phyloP scores from a whole-genome alignment of 2,329 filamentous ascomycete genomes.

The Xylaria sp. region DNA sequence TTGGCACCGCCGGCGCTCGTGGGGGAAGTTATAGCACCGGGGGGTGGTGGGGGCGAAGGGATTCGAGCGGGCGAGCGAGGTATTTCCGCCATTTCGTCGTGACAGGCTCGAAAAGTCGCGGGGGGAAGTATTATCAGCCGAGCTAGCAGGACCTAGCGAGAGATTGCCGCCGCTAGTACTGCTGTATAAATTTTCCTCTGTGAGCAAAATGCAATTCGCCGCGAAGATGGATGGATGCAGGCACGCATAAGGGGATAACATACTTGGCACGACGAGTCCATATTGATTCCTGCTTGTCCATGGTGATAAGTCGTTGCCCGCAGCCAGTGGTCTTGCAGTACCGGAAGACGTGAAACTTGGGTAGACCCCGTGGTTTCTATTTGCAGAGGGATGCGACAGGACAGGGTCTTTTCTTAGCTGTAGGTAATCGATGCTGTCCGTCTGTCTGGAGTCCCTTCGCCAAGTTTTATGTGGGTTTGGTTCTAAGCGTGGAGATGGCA shows the following conservation, averaged over 20 bases:
- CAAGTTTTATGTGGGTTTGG: not conserved
- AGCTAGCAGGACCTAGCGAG: constrained; percentile 68
- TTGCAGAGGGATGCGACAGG: constrained; percentile 12
- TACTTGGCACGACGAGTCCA: constrained; percentile 85
- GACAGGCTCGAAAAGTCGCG: constrained; percentile 43
- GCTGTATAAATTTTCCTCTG: not conserved
- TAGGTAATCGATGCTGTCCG: not conserved
- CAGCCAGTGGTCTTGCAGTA: constrained; percentile 15
- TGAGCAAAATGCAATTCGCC: constrained; percentile 1
- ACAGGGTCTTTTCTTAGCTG: constrained; percentile 2
- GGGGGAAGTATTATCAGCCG: constrained; percentile 44
- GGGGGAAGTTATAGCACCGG: constrained; percentile 67
- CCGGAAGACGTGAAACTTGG: constrained; percentile 10
- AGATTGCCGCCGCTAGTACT: constrained; percentile 72
- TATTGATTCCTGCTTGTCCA: constrained; percentile 52
- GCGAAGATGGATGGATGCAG: not conserved
- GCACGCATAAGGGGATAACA: constrained; percentile 31
- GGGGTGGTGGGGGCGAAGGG: constrained; percentile 72
- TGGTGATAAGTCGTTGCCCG: constrained; percentile 29
- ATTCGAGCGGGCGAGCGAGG: constrained; percentile 70
- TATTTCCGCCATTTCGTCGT: constrained; percentile 60
- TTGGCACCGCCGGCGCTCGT: constrained; percentile 61
- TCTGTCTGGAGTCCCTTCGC: not conserved
- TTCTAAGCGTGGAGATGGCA: not conserved
- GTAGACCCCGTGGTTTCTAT: constrained; percentile 14